Base-by-base conservation (phyloP, 768 basidiomycete genomes). In the Phylloporus arenicola region DNA sequence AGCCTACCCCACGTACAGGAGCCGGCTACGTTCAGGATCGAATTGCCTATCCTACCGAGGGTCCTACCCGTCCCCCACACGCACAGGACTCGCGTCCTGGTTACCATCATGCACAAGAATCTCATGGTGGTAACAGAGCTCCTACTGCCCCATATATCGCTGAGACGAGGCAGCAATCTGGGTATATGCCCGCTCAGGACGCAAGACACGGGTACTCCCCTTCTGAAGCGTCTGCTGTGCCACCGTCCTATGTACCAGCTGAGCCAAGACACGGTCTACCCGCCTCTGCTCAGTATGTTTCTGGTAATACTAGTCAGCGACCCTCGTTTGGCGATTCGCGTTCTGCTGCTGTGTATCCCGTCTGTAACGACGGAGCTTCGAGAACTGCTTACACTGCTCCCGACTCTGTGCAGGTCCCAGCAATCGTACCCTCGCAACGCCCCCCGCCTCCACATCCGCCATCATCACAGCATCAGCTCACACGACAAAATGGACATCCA, bases 311-410 rank as follows among this genome's bases (percentile, higher is more conserved):
- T 11, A 51, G 50, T 31, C 62, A 58, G 4, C 54, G 61, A 6
- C 11, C 62, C 39, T 52, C 62, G 19, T 59, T 64, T 47, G 53
- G 48, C 6, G 59, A 64, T 50, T 54, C 62, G 14, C 62, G 63
- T 42, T 41, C 63, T 30, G 29, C 29, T 30, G 29, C n/a, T n/a
- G n/a, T 30, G 29, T 30, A 30, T 30, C 29, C 29, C 29, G 29
- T 44, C 5, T n/a, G 40, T 7, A 53, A 41, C 24, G 41, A 14
- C 17, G 63, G 56, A 9, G 27, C 55, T 20, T 45, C 60, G 31
- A 48, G 55, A 29, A 29, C 44, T 35, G 52, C 48, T 16, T 64
- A 54, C 31, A 37, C 54, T 11, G 46, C 54, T 13, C 25, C 62
- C 27, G 62, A 62, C 22, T 20, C 61, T 11, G 53, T 50, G 4